A percentile compares a stretch with the other conserved stretches of the same genome.
Evolutionary conservation across 139 green algal genomes (phyloP).

Genomic region (Chlorella vulgaris): DNA sequence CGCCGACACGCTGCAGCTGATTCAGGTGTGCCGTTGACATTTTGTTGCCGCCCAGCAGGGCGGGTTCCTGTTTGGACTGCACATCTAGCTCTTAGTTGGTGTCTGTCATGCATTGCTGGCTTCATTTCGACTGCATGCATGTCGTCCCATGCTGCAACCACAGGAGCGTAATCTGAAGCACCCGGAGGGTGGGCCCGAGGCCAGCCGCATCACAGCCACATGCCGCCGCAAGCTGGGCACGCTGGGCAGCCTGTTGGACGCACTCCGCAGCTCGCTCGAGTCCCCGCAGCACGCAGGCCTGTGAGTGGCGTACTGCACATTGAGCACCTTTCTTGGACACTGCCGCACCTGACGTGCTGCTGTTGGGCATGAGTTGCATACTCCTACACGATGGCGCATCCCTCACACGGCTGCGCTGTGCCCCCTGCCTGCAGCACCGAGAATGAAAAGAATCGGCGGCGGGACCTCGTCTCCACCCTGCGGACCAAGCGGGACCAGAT

Average conservation of each 20-base stretch:
- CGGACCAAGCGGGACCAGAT: constrained; percentile 76
- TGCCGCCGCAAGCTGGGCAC: constrained; percentile 83
- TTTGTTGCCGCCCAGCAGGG: too few species aligned
- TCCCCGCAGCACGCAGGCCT: constrained; percentile 47
- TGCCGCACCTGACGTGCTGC: too few species aligned
- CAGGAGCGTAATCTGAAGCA: constrained; percentile 84
- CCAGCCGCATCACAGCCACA: constrained; percentile 77
- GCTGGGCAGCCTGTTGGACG: constrained; percentile 69
- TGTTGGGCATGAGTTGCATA: too few species aligned
- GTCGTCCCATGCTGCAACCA: not conserved
- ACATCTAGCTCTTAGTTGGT: too few species aligned
- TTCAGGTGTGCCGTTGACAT: constrained; percentile 82
- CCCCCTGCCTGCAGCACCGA: constrained; percentile 64
- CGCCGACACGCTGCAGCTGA: constrained; percentile 64
- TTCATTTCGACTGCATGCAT: too few species aligned
- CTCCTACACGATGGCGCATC: too few species aligned
- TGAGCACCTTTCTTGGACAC: too few species aligned
- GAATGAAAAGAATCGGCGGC: constrained; percentile 79
- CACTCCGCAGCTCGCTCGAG: constrained; percentile 68
- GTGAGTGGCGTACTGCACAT: constrained; percentile 53
- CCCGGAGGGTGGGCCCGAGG: constrained; percentile 70
- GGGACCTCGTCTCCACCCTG: constrained; percentile 76
- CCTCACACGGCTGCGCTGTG: not conserved
- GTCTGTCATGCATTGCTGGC: too few species aligned
- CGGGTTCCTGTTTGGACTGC: not conserved